These are phyloP conservation scores for Volvox carteri DNA, from an alignment of 163 green algal species.

Conservation along the genomic window DNA sequence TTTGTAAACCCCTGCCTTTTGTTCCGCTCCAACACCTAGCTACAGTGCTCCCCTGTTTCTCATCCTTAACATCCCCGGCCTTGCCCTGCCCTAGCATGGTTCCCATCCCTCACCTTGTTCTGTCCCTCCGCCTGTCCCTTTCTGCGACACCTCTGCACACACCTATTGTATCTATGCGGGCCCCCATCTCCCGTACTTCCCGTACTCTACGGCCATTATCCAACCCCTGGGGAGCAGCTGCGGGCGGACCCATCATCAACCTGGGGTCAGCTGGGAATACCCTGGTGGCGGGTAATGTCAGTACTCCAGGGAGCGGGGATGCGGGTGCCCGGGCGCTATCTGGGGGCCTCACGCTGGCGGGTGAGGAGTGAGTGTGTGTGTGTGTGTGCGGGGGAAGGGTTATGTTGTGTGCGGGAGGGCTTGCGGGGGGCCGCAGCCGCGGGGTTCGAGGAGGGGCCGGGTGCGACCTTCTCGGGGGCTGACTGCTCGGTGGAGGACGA, in stretches of 20 bases:
- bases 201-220: too few species aligned
- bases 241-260: conserved; percentile 30
- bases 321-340: background rate
- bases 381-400: background rate
- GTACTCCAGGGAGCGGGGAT: background rate
- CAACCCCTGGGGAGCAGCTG: background rate
- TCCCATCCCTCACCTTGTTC: background rate
- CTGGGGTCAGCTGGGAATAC: conserved; percentile 26
- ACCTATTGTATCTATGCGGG: background rate
- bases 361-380: background rate
- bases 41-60: too few species aligned
- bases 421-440: background rate
- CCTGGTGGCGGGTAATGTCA: background rate
- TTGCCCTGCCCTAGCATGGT: background rate
- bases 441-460: background rate
- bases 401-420: background rate
- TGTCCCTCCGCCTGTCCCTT: background rate
- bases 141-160: background rate
- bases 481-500: too few species aligned
- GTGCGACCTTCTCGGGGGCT: background rate
- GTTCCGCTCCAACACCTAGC: too few species aligned
- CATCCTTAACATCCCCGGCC: background rate
- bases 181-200: background rate
- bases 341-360: conserved; percentile 46
- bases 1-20: too few species aligned